These are phyloP conservation scores for Tetradesmus lagerheimii DNA, from an alignment of 139 green algal species.

Conservation along the genomic window DNA sequence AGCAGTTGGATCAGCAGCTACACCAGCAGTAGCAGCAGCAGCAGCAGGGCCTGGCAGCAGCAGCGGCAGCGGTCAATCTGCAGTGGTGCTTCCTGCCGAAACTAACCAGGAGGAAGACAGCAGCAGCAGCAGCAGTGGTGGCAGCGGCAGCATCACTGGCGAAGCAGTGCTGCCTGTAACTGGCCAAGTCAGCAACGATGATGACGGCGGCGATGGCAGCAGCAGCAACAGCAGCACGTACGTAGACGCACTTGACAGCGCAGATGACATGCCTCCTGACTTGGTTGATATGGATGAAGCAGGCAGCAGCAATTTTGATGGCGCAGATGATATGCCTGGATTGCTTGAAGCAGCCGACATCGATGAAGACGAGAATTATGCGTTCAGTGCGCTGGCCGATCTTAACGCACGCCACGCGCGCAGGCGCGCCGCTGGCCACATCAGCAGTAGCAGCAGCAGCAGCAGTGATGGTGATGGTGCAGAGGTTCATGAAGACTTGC, in stretches of 20 bases:
- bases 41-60: neutral
- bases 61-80: neutral
- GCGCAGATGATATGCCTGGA: neutral
- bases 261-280: neutral
- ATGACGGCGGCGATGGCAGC: neutral
- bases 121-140: constrained; percentile 4
- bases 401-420: neutral
- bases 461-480: neutral
- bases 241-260: too few species aligned
- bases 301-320: too few species aligned
- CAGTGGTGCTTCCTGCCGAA: neutral
- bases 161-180: neutral
- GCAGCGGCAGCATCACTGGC: neutral
- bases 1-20: neutral
- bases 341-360: neutral
- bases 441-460: neutral
- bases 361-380: neutral
- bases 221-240: neutral
- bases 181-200: neutral
- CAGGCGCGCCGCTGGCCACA: neutral
- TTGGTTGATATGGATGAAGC: neutral
- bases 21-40: neutral
- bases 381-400: neutral
- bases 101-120: neutral
- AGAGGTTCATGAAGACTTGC: neutral